Evolutionary conservation across 805 yeast genomes (phyloP).

Genomic region (Jamesozyma hellenica): DNA sequence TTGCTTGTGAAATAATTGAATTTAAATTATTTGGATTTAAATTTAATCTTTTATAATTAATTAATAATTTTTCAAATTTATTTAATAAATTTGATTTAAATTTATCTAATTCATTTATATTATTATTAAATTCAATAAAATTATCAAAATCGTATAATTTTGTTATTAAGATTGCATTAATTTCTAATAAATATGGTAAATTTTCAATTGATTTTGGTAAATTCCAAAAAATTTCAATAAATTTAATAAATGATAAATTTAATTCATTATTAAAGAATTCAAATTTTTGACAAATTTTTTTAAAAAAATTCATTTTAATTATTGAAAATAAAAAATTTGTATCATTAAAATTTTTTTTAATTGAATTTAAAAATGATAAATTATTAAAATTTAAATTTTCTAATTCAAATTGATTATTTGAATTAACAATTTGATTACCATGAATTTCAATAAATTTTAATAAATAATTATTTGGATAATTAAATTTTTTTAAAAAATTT

Average conservation of each 20-base stretch:
- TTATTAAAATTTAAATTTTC: background rate
- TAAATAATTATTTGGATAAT: constrained; percentile 26
- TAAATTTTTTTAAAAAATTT: constrained; percentile 24
- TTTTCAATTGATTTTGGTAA: constrained; percentile 20
- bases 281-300: constrained; percentile 16
- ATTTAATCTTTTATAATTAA: constrained; percentile 19
- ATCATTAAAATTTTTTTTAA: constrained; percentile 17
- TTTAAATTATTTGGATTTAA: constrained; percentile 20
- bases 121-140: background rate
- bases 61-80: constrained; percentile 19
- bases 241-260: constrained; percentile 27
- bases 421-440: constrained; percentile 14
- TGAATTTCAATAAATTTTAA: constrained; percentile 29
- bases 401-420: background rate
- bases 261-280: constrained; percentile 3
- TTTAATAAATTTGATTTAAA: constrained; percentile 27
- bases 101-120: constrained; percentile 11
- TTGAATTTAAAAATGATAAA: constrained; percentile 20
- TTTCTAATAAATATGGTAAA: constrained; percentile 21
- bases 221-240: constrained; percentile 26
- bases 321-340: constrained; percentile 17
- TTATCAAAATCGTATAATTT: constrained; percentile 30
- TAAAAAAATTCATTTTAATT: constrained; percentile 27
- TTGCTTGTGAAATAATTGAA: constrained; percentile 22
- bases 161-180: constrained; percentile 29